phyloP scores from a whole-genome alignment of 2,329 filamentous ascomycete species.

The Trematosphaeria pertusa region DNA sequence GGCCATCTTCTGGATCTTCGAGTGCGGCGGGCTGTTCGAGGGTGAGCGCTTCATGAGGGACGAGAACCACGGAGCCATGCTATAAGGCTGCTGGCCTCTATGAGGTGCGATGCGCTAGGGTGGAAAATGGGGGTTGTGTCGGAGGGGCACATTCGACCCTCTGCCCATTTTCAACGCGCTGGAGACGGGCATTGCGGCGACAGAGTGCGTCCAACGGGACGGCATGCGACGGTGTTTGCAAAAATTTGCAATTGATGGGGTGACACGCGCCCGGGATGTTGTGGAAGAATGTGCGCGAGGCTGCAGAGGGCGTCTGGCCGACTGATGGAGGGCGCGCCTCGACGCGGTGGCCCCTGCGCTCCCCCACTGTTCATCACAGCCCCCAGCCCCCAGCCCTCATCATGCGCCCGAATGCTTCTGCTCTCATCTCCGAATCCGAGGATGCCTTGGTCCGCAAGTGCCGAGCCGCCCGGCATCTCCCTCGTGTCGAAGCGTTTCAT shows the following conservation, averaged over 20 bases:
- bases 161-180: slow-evolving; percentile 35
- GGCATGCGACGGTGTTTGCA: slow-evolving; percentile 12
- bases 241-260: slow-evolving; percentile 31
- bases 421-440: not conserved
- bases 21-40: slow-evolving; percentile 28
- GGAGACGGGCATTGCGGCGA: slow-evolving; percentile 13
- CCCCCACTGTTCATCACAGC: slow-evolving; percentile 33
- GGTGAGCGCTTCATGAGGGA: slow-evolving; percentile 44
- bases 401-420: not conserved
- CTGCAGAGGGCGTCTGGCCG: slow-evolving; percentile 20
- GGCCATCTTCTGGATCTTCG: slow-evolving; percentile 45
- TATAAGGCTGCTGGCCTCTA: slow-evolving; percentile 26
- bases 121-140: slow-evolving; percentile 40
- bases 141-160: slow-evolving; percentile 22
- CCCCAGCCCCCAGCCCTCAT: not conserved
- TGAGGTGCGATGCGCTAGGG: slow-evolving; percentile 18
- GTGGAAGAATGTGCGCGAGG: slow-evolving; percentile 11
- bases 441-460: not conserved
- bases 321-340: slow-evolving; percentile 20
- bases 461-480: too few relatives aligned
- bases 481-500: too few relatives aligned
- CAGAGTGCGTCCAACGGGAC: slow-evolving; percentile 7
- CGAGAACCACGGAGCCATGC: slow-evolving; percentile 43
- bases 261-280: slow-evolving; percentile 30
- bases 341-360: slow-evolving; percentile 13